Evolutionary conservation across 2,329 filamentous ascomycete genomes (phyloP), one percentile per base, ranked within the genome.

Genomic region (Domatiomyces catenatus): DNA sequence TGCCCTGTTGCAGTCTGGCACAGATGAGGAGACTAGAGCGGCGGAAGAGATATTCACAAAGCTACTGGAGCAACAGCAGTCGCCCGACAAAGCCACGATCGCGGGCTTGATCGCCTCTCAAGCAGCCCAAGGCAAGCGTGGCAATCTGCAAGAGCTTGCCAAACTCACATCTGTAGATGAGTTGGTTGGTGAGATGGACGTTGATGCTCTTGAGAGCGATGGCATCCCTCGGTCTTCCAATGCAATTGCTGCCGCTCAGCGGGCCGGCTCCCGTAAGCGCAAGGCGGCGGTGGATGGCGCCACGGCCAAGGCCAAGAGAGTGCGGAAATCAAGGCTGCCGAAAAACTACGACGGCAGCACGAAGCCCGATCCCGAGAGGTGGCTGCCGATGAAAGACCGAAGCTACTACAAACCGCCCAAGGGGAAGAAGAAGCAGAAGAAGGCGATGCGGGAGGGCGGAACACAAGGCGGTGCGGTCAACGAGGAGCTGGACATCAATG

Each of bases 401-500:
- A 92, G 85, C 59, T 85, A 80, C 42, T 98, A 94, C 68, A 75
- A 84, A 46, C 88, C 89, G 6, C 61, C 61, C 2, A 94, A 92
- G 71, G 88, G 88, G 5, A 88, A 84, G 72, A 88, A 84, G 72
- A 94, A 94, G 75, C 86, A 86, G 50, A 90, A 87, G 75, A 83
- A 88, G 75, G 84, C 83, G 69, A 60, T 65, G 56, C 67, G 69
- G 60, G 81, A 80, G 3, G 73, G 75, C 54, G 84, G 86, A 58
- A 95, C 86, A 7, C 92, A 96, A 66, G 92, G 92, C 54, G 90
- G 89, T 47, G 70, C 83, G 10, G 84, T 87, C 19, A 81, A 75
- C 60, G 86, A 89, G 56, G 83, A 84, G 48, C 64, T 80, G 75
- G 72, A 58, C 39, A 54, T 58, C 28, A 54, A 57, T 39, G 83